Evolutionary conservation across 345 rosid species (phyloP), one percentile per base, ranked within the genome.

Genomic region (Dipteronia sinensis): DNA sequence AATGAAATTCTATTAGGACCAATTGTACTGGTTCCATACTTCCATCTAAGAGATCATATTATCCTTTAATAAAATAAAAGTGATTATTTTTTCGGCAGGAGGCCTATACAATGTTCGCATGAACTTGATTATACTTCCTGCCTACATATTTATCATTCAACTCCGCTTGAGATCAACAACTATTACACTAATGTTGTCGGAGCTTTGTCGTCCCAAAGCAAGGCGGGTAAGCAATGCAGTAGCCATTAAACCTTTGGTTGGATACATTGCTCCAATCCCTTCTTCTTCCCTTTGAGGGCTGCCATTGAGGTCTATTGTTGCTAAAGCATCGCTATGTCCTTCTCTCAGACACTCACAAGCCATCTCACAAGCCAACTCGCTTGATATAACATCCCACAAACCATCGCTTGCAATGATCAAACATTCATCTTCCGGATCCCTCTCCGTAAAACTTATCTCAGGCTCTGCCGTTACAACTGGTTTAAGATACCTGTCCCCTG

Each of bases 391-490:
- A 64, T 94, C 97, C 97, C 98, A 92, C 71, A 94, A 76, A 23
- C 94, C 97, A 79, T 92, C 97, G 38, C 92, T 91, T 0, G 94
- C 97, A 34, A 90, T 78, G 40, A 94, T 89, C 72, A 94, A 78
- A 75, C 93, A 94, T 11, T 92, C 94, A 10, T 92, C 94, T 38
- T 82, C 89, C 0, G 78, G n/a, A 38, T 89, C 90, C 75, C 94
- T 87, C 49, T 76, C 82, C 10, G 81, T 83, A 51, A 86, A 80
- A 6, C 89, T 86, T 25, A 91, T 81, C 80, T 91, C 92, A 0
- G 96, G 94, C 77, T 90, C 94, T 70, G 93, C 81, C 69, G 80
- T 82, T 29, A 94, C 96, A 61, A 76, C 55, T 61, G 94, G 93
- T 79, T 94, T 94, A 27, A 94, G 77, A 78, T 85, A 92, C 72